phyloP scores from a whole-genome alignment of 2,329 filamentous ascomycete genomes.

The Aspergillus sp. region DNA sequence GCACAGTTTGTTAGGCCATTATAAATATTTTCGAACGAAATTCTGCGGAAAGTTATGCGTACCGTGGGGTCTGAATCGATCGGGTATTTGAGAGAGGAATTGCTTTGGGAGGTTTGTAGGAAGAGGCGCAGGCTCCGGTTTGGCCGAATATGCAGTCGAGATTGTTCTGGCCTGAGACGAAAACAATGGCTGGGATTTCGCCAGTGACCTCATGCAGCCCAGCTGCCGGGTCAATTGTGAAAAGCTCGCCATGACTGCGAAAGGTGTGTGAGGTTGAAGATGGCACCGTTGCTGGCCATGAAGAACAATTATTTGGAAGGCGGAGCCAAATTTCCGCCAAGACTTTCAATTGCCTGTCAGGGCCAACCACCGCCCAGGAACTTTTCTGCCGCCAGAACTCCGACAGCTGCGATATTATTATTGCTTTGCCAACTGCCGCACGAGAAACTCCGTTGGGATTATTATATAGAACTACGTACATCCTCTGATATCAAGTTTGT shows the following conservation, averaged over 20 bases:
- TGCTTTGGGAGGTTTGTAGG: conserved; percentile 42
- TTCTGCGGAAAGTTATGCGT: conserved; percentile 10
- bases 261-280: conserved; percentile 11
- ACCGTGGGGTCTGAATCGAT: conserved; percentile 40
- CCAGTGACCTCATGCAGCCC: conserved; percentile 66
- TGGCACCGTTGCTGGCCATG: conserved; percentile 10
- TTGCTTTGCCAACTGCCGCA: neutral
- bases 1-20: conserved; percentile 2
- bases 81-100: conserved; percentile 45
- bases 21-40: neutral
- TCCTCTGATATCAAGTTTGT: neutral
- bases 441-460: neutral
- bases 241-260: conserved; percentile 60
- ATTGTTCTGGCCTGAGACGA: conserved; percentile 54
- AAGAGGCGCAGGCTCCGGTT: conserved; percentile 40
- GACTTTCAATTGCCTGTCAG: conserved; percentile 28
- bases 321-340: conserved; percentile 38
- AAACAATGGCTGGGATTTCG: conserved; percentile 55
- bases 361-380: conserved; percentile 21
- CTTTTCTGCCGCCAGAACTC: conserved; percentile 27
- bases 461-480: neutral
- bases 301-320: conserved; percentile 27
- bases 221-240: conserved; percentile 63
- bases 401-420: neutral
- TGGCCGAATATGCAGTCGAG: conserved; percentile 49